A percentile compares a stretch with the other conserved stretches of the same genome.
Conservation (phyloP, 192 early-diverging fungal species). For the Linnemannia elongata region DNA sequence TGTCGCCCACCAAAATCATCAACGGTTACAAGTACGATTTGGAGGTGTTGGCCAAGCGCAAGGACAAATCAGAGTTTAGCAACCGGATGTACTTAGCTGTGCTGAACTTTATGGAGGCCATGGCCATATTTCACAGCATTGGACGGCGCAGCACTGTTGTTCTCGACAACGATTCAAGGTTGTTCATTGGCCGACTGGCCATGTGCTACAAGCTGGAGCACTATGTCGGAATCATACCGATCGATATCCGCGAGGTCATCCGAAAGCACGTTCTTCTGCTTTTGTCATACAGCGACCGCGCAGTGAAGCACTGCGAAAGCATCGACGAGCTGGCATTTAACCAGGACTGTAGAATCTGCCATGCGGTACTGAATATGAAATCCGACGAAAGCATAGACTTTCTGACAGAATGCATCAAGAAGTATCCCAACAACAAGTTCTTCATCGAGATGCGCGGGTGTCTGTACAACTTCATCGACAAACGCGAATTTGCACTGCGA, state of each 20-base stretch:
- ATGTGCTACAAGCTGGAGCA: slow-evolving; percentile 46
- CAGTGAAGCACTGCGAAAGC: slow-evolving; percentile 25
- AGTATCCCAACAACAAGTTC: slow-evolving; percentile 51
- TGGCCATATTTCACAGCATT: slow-evolving; percentile 31
- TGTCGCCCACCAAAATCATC: slow-evolving; percentile 30
- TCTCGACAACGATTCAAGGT: slow-evolving; percentile 44
- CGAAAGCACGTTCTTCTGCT: slow-evolving; percentile 47
- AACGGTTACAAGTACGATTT: slow-evolving; percentile 46
- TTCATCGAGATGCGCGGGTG: slow-evolving; percentile 37
- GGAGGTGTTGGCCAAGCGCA: slow-evolving; percentile 40
- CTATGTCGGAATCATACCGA: slow-evolving; percentile 41
- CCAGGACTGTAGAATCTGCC: slow-evolving; percentile 46
- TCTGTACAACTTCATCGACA: slow-evolving; percentile 45
- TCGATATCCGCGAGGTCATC: slow-evolving; percentile 32
- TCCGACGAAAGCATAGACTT: slow-evolving; percentile 44
- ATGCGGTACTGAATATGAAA: slow-evolving; percentile 39
- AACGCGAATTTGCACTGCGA: slow-evolving; percentile 41
- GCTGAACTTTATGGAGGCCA: slow-evolving; percentile 36
- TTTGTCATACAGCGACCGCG: slow-evolving; percentile 34
- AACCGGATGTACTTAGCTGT: slow-evolving; percentile 51
- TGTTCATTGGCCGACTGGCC: slow-evolving; percentile 42
- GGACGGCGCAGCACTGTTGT: slow-evolving; percentile 32
- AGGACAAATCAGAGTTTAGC: slow-evolving; percentile 48
- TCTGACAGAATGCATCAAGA: slow-evolving; percentile 51
- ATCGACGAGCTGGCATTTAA: slow-evolving; percentile 47